Evolutionary conservation across 345 rosid species (phyloP).

Genomic region (Eucalyptus curtisii): DNA sequence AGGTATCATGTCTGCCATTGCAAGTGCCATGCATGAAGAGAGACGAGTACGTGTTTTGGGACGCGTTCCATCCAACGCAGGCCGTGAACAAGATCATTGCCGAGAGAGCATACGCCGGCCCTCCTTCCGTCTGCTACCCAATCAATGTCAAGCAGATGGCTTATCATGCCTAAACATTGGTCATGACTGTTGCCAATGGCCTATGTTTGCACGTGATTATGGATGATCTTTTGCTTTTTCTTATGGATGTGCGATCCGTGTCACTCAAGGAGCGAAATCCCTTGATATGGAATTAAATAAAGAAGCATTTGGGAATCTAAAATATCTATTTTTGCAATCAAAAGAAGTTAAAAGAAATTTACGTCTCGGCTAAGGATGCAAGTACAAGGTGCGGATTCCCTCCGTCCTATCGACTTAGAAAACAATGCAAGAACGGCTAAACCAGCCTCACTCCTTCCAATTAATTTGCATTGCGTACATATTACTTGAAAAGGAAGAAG

Average conservation of each 20-base stretch:
- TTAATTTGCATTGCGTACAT: neutral
- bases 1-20: constrained; percentile 55
- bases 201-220: neutral
- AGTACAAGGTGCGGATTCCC: neutral
- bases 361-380: neutral
- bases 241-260: neutral
- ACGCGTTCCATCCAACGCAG: constrained; percentile 59
- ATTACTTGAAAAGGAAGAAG: neutral
- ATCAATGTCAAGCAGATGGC: constrained; percentile 43
- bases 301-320: neutral
- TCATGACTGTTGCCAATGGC: neutral
- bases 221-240: neutral
- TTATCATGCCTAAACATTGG: neutral
- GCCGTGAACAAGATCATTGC: constrained; percentile 50
- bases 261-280: neutral
- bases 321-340: neutral
- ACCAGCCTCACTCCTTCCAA: neutral
- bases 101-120: constrained; percentile 28
- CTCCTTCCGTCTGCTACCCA: constrained; percentile 42
- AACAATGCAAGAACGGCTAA: neutral
- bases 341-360: neutral
- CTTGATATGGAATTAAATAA: neutral
- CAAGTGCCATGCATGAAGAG: constrained; percentile 40
- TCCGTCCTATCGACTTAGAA: neutral
- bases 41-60: constrained; percentile 53